These are phyloP conservation scores for Heritiera littoralis DNA, from an alignment of 345 rosid genomes.

Conservation along the genomic window DNA sequence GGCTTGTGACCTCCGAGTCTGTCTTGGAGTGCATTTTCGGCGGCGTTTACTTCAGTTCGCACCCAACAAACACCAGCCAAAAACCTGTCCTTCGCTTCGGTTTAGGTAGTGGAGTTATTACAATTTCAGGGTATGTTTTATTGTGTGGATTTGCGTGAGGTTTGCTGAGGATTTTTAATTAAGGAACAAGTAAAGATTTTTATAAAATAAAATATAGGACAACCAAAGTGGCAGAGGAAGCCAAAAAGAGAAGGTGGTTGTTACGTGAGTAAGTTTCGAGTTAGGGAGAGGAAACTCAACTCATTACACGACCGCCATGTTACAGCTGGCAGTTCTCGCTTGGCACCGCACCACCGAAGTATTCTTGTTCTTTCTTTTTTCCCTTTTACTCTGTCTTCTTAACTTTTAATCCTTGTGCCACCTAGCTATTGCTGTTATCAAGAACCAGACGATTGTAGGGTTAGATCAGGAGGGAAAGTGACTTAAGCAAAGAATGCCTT, in stretches of 20 bases:
- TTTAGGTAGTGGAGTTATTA: neutral
- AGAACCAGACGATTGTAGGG: neutral
- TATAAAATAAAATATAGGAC: neutral
- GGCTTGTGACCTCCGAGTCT: slow-evolving; percentile 95
- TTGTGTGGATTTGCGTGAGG: neutral
- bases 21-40: slow-evolving; percentile 85
- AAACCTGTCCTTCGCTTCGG: neutral
- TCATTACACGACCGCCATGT: slow-evolving; percentile 32
- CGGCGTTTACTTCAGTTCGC: neutral
- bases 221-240: neutral
- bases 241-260: neutral
- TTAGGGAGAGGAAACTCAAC: neutral
- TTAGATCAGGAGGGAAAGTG: neutral
- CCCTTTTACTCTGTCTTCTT: neutral
- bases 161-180: slow-evolving; percentile 8
- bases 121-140: neutral
- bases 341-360: slow-evolving; percentile 20
- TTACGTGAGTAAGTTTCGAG: neutral
- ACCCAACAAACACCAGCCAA: neutral
- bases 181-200: neutral
- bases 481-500: too few species aligned
- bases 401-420: neutral
- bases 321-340: slow-evolving; percentile 41
- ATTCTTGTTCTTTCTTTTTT: neutral
- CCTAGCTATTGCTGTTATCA: neutral